phyloP scores from a whole-genome alignment of 192 early-diverging fungal genomes.

The Coemansia sp. region DNA sequence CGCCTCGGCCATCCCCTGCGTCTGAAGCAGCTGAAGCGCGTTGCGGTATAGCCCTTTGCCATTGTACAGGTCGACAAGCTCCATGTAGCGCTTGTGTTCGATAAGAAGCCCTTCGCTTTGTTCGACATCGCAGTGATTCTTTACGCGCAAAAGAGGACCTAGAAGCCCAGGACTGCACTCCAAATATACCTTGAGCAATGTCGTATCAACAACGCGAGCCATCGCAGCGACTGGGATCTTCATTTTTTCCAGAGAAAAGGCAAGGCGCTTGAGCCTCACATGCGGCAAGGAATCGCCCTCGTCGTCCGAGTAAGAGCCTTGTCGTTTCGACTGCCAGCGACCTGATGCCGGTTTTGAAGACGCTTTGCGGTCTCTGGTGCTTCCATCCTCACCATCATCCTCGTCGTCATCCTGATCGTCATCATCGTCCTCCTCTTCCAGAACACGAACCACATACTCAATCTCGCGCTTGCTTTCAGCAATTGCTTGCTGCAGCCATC shows the following conservation, averaged over 20 bases:
- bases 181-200: constrained; percentile 88
- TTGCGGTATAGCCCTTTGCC: constrained; percentile 87
- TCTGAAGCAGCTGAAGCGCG: constrained; percentile 80
- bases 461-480: constrained; percentile 33
- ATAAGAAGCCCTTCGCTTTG: constrained; percentile 78
- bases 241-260: constrained; percentile 42
- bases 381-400: constrained; percentile 6
- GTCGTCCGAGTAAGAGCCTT: neutral
- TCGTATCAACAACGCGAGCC: constrained; percentile 82
- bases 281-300: constrained; percentile 48
- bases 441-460: constrained; percentile 43
- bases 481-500: constrained; percentile 64
- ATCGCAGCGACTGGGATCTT: constrained; percentile 52
- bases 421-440: constrained; percentile 29
- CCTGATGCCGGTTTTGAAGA: neutral
- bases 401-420: constrained; percentile 43
- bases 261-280: constrained; percentile 38
- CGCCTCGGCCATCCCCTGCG: constrained; percentile 52
- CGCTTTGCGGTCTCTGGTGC: constrained; percentile 3
- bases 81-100: constrained; percentile 74
- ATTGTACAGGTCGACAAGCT: constrained; percentile 93
- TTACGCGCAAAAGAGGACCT: constrained; percentile 89
- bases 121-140: constrained; percentile 81
- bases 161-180: constrained; percentile 81
- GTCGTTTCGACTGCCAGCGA: neutral